phyloP scores from a whole-genome alignment of 345 rosid genomes.

The Moringa oleifera region DNA sequence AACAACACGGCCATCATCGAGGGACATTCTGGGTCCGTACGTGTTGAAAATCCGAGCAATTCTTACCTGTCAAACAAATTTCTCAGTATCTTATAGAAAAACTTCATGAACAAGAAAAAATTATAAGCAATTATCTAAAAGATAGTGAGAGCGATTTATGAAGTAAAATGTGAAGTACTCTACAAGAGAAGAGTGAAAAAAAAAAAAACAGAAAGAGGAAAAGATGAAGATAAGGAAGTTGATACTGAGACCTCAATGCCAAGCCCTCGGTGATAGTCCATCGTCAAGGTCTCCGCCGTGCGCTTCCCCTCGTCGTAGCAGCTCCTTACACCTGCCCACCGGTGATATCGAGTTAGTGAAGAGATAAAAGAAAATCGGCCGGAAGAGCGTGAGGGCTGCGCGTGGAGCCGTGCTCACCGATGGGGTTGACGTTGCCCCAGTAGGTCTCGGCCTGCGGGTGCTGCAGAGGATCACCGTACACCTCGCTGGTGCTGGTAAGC shows the following conservation, averaged over 20 bases:
- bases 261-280: slow-evolving; percentile 97
- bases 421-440: slow-evolving; percentile 99
- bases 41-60: slow-evolving; percentile 96
- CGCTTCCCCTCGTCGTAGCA: slow-evolving; percentile 99
- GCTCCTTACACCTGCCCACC: slow-evolving; percentile 95
- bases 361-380: too few relatives aligned
- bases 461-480: slow-evolving; percentile 96
- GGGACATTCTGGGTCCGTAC: slow-evolving; percentile 97
- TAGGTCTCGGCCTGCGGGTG: slow-evolving; percentile 99
- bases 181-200: too few relatives aligned
- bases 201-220: too few relatives aligned
- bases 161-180: too few relatives aligned
- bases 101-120: too few relatives aligned
- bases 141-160: too few relatives aligned
- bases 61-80: slow-evolving; percentile 62
- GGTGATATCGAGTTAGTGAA: too few relatives aligned
- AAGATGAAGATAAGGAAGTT: too few relatives aligned
- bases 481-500: slow-evolving; percentile 96
- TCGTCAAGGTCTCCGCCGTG: slow-evolving; percentile 92
- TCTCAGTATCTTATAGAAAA: too few relatives aligned
- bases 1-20: slow-evolving; percentile 97
- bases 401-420: too few relatives aligned
- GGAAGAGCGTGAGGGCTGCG: too few relatives aligned
- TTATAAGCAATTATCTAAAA: too few relatives aligned
- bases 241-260: slow-evolving; percentile 95